A percentile compares a stretch with the other conserved stretches of the same genome.
Conservation (phyloP, 805 yeast species). For the Saturnispora galanensis region DNA sequence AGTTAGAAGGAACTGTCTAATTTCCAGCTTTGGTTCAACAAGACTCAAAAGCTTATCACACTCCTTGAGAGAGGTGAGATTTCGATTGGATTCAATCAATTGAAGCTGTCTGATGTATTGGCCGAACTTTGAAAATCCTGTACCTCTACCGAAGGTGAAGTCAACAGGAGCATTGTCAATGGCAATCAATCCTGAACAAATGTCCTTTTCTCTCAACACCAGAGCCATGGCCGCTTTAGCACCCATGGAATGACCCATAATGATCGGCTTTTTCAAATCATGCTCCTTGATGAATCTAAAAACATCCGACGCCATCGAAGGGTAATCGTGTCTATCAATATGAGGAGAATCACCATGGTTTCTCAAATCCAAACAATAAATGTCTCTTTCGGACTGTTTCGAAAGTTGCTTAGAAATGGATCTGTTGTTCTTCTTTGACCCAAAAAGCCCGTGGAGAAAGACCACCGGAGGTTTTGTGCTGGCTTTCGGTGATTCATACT, state of each 20-base stretch:
- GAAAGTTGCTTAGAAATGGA: conserved; percentile 60
- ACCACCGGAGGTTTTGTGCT: conserved; percentile 44
- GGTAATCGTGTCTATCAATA: conserved; percentile 58
- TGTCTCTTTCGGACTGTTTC: conserved; percentile 39
- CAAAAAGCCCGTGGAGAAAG: conserved; percentile 84
- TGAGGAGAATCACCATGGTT: conserved; percentile 95
- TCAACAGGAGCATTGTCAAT: conserved; percentile 90
- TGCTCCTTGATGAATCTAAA: conserved; percentile 51
- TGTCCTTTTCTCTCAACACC: conserved; percentile 54
- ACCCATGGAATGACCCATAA: conserved; percentile 85
- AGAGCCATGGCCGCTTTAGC: conserved; percentile 91
- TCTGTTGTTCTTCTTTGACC: conserved; percentile 71
- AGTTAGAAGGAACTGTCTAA: conserved; percentile 71
- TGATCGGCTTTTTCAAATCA: conserved; percentile 39
- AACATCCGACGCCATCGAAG: conserved; percentile 79
- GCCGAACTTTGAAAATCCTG: conserved; percentile 42
- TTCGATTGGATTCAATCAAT: conserved; percentile 39
- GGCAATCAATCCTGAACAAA: conserved; percentile 53
- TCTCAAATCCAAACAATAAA: conserved; percentile 67
- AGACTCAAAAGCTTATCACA: conserved; percentile 55
- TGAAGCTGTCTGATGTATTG: conserved; percentile 56
- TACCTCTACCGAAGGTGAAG: conserved; percentile 32
- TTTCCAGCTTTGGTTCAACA: conserved; percentile 48
- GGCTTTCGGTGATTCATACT: conserved; percentile 20
- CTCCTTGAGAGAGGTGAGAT: conserved; percentile 44